Evolutionary conservation across 371 early-diverging fungal genomes (phyloP).

Genomic region (Actinomucor elegans): DNA sequence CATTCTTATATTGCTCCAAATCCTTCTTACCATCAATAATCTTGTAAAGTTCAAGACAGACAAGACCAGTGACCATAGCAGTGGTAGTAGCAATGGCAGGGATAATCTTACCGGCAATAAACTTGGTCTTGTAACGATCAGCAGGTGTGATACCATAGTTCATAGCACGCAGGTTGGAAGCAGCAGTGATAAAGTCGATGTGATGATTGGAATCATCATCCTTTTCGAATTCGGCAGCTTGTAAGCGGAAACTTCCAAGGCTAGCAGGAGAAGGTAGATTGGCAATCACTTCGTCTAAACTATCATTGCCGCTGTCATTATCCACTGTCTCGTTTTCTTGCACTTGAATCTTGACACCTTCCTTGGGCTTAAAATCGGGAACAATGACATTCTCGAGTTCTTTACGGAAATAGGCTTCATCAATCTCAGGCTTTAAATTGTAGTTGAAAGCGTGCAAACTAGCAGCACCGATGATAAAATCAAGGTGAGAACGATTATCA

Average conservation of each 20-base stretch:
- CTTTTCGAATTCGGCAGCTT: constrained; percentile 96
- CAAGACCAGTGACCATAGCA: constrained; percentile 97
- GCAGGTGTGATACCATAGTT: constrained; percentile 96
- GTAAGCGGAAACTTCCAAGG: constrained; percentile 76
- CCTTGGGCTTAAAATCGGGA: constrained; percentile 87
- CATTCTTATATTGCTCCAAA: constrained; percentile 98
- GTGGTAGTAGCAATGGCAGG: constrained; percentile 99
- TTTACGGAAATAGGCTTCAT: constrained; percentile 67
- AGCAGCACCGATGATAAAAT: constrained; percentile 92
- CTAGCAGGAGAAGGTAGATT: constrained; percentile 73
- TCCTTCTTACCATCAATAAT: constrained; percentile 74
- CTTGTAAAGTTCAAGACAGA: constrained; percentile 98
- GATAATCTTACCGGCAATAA: constrained; percentile 99
- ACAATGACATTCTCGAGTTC: constrained; percentile 71
- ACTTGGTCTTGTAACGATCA: constrained; percentile 96
- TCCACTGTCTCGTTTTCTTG: constrained; percentile 79
- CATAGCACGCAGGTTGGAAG: constrained; percentile 96
- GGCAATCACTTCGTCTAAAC: constrained; percentile 67
- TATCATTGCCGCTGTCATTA: constrained; percentile 44
- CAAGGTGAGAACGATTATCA: constrained; percentile 80
- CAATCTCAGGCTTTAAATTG: constrained; percentile 78
- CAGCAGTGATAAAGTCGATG: constrained; percentile 98
- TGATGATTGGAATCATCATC: constrained; percentile 99
- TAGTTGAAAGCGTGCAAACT: constrained; percentile 97
- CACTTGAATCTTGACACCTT: constrained; percentile 96